Percentiles rank a stretch among this genome's conserved stretches.
Evolutionary conservation across 2,329 filamentous ascomycete species (phyloP).

Genomic region (Botrytis fragariae): DNA sequence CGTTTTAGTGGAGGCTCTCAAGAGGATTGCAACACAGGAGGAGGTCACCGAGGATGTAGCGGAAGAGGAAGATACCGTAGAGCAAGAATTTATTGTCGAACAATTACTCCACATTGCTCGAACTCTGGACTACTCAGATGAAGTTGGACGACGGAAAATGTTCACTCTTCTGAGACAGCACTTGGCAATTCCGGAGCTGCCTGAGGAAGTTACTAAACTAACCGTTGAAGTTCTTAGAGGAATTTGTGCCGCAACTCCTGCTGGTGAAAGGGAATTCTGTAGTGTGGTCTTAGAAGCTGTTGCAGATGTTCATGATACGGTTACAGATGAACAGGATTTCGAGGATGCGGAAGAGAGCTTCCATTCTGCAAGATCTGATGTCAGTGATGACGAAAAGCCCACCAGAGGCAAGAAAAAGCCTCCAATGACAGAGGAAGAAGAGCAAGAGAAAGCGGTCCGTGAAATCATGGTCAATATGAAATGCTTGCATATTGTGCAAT

Average conservation of each 20-base stretch:
- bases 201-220: conserved; percentile 89
- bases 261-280: conserved; percentile 79
- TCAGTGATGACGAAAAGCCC: conserved; percentile 64
- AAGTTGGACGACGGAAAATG: conserved; percentile 94
- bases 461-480: conserved; percentile 99
- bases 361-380: conserved; percentile 85
- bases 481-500: conserved; percentile 94
- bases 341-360: conserved; percentile 78
- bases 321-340: conserved; percentile 64
- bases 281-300: conserved; percentile 88
- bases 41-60: conserved; percentile 55
- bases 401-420: conserved; percentile 45
- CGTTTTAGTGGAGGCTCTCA: conserved; percentile 63
- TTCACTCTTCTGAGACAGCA: conserved; percentile 84
- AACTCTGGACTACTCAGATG: conserved; percentile 95
- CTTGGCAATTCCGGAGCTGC: conserved; percentile 80
- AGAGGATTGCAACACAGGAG: conserved; percentile 52
- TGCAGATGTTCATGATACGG: conserved; percentile 93
- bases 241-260: conserved; percentile 72
- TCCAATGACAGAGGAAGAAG: conserved; percentile 61
- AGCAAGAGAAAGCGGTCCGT: conserved; percentile 71
- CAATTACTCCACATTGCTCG: conserved; percentile 90
- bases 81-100: conserved; percentile 93
- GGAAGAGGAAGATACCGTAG: conserved; percentile 76
- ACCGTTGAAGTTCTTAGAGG: conserved; percentile 77